Evolutionary conservation across 768 basidiomycete genomes (phyloP), one percentile per base, ranked within the genome.

Genomic region (Tylopilus balloui): DNA sequence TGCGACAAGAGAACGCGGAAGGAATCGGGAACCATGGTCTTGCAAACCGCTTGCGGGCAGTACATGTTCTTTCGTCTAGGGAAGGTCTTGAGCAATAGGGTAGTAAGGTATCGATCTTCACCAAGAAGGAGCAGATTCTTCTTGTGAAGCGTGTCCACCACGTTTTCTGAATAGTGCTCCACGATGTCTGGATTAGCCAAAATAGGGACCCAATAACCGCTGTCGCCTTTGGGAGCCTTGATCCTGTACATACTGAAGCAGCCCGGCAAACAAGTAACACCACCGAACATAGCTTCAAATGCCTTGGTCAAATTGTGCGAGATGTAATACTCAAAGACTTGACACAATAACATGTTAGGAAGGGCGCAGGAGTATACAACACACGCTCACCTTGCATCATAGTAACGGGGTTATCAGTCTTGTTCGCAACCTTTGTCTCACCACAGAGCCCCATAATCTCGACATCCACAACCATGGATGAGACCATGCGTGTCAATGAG

Each of bases 181-280:
- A 96, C 91, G 60, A 99, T 92, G 65, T 99, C 96, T 11, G 96
- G 96, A 66, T 98, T 98, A 56, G 95, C 95, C 48, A 99, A 78
- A 59, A 99, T 90, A 21, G 96, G 96, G 3, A 99, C 96, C 94
- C 95, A 99, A 71, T 92, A 98, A 14, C 93, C 94, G 40, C 80
- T 80, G 51, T 88, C 85, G 40, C 92, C 93, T 70, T 98, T 99
- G n/a, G 94, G 94, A 14, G 94, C 89, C 73, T 98, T 99, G 82
- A 97, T 93, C 57, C 96, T 85, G 73, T 98, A 98, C 95, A 97
- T 98, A 58, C 86, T 91, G 80, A 99, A 99, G 74, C 96, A 99
- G 56, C 96, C 96, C 20, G 96, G 96, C 56, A 99, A 78, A 80
- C 96, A 99, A 48, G 96, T 98, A 7, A 99, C 96, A 78, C 95